phyloP scores from a whole-genome alignment of 257 asterid species.

The Ocimum tenuiflorum region DNA sequence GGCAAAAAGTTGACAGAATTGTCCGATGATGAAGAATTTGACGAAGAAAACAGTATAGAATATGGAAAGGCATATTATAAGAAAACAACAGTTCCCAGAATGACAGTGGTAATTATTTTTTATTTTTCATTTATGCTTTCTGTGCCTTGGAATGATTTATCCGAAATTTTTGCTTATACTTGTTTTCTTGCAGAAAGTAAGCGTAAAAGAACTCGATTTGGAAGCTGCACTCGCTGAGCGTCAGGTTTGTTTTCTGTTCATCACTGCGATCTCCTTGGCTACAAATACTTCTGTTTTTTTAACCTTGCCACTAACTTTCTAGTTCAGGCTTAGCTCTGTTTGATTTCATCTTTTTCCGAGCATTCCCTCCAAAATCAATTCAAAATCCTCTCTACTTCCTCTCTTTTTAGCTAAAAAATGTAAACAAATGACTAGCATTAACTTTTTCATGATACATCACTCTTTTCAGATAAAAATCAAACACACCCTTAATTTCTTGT shows the following conservation, averaged over 20 bases:
- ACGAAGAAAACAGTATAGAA: slow-evolving; percentile 57
- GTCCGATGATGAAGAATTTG: slow-evolving; percentile 66
- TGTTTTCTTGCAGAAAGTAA: slow-evolving; percentile 44
- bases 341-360: too few species aligned
- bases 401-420: too few species aligned
- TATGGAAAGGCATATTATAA: slow-evolving; percentile 64
- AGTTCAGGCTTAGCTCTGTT: too few species aligned
- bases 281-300: too few species aligned
- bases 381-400: too few species aligned
- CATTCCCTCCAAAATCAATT: too few species aligned
- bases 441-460: too few species aligned
- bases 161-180: slow-evolving; percentile 24
- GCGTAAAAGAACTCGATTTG: slow-evolving; percentile 81
- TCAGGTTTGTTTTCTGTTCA: slow-evolving; percentile 57
- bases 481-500: too few species aligned
- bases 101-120: slow-evolving; percentile 49
- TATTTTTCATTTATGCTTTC: background rate
- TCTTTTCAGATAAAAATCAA: too few species aligned
- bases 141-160: slow-evolving; percentile 15
- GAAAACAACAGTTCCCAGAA: slow-evolving; percentile 51
- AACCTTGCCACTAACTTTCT: too few species aligned
- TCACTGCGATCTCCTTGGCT: background rate
- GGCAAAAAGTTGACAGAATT: slow-evolving; percentile 57
- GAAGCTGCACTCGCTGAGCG: slow-evolving; percentile 94
- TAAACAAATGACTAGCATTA: too few species aligned